Conservation (phyloP, 495 filamentous ascomycete genomes). For the Penicillium manginii region DNA sequence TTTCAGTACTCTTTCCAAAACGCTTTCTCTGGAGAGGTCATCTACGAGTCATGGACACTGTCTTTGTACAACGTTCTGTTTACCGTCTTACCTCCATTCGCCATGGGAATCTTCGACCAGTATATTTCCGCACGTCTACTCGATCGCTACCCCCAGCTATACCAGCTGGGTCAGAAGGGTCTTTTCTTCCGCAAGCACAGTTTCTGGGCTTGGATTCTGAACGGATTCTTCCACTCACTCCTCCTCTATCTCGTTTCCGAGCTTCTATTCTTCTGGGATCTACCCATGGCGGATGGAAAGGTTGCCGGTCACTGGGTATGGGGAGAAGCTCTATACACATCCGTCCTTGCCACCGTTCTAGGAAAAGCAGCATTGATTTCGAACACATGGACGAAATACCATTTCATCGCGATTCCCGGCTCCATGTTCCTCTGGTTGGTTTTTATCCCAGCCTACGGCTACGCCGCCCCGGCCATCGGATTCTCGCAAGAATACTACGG, state of each 20-base stretch:
- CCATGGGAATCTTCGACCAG: constrained; percentile 96
- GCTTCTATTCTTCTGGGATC: constrained; percentile 78
- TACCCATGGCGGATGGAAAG: constrained; percentile 73
- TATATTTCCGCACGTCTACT: constrained; percentile 96
- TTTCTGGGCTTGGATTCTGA: constrained; percentile 89
- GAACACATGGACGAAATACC: constrained; percentile 99
- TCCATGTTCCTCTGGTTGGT: constrained; percentile 89
- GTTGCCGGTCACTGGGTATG: constrained; percentile 95
- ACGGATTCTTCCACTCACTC: constrained; percentile 95
- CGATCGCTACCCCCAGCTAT: constrained; percentile 96
- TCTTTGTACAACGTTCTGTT: constrained; percentile 99
- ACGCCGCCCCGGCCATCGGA: constrained; percentile 80
- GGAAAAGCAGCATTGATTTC: constrained; percentile 94
- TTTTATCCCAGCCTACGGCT: constrained; percentile 90
- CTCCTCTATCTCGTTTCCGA: constrained; percentile 85
- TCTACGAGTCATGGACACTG: constrained; percentile 98
- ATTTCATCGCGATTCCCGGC: constrained; percentile 92
- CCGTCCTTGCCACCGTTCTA: constrained; percentile 87
- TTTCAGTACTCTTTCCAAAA: constrained; percentile 95
- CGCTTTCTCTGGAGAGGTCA: constrained; percentile 95
- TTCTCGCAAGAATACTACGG: constrained; percentile 87
- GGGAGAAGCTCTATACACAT: constrained; percentile 90
- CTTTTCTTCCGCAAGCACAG: constrained; percentile 89
- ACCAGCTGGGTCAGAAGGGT: constrained; percentile 89
- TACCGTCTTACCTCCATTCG: constrained; percentile 90